phyloP scores from a whole-genome alignment of 306 rosid species.

The Castanea crenata region DNA sequence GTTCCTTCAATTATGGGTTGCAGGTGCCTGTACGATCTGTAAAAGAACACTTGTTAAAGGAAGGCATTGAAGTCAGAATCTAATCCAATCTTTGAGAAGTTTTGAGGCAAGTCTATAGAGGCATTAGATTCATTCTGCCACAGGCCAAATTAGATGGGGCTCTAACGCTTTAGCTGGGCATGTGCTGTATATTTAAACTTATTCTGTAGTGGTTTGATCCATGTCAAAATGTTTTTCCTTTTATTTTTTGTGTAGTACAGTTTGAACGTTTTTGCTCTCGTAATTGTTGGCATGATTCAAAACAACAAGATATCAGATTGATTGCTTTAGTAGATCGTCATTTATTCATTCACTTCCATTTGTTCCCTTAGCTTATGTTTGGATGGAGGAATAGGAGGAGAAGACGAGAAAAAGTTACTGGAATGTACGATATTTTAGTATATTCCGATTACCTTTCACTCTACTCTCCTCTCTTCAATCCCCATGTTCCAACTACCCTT shows the following conservation, averaged over 20 bases:
- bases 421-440: too few species aligned
- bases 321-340: background rate
- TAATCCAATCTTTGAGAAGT: slow-evolving; percentile 21
- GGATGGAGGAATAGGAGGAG: too few species aligned
- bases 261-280: background rate
- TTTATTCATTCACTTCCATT: too few species aligned
- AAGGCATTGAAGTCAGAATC: slow-evolving; percentile 80
- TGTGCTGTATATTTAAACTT: background rate
- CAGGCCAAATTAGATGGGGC: background rate
- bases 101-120: background rate
- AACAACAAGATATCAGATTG: background rate
- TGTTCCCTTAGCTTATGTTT: too few species aligned
- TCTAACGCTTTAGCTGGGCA: background rate
- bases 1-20: slow-evolving; percentile 9
- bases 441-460: too few species aligned
- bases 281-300: background rate
- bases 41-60: slow-evolving; percentile 67
- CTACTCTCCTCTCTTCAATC: too few species aligned
- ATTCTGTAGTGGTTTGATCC: background rate
- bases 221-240: background rate
- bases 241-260: background rate
- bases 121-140: background rate
- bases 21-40: slow-evolving; percentile 82
- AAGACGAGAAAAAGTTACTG: too few species aligned
- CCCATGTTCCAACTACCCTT: too few species aligned